Evolutionary conservation across 345 rosid genomes (phyloP).

Genomic region (Garcia nutans): DNA sequence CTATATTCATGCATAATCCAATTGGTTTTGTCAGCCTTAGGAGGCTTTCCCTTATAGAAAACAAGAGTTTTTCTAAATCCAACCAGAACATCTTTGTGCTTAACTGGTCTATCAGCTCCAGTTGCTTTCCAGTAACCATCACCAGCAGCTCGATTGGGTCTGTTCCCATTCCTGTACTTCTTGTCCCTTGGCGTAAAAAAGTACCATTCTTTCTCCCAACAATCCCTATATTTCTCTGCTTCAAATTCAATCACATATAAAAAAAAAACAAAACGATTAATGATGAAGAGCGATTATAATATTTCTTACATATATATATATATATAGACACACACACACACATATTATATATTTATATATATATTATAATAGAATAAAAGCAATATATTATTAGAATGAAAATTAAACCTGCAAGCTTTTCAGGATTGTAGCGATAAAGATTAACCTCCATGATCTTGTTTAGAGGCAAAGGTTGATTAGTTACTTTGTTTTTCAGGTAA

Average conservation of each 20-base stretch:
- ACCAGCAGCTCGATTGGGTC: conserved; percentile 27
- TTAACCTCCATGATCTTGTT: conserved; percentile 25
- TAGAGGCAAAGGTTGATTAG: conserved; percentile 12
- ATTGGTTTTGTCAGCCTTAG: conserved; percentile 19
- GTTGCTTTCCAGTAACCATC: conserved; percentile 37
- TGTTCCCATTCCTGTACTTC: conserved; percentile 23
- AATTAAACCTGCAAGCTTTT: conserved; percentile 17
- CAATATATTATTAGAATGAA: no score
- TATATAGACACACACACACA: no score
- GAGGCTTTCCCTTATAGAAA: conserved; percentile 27
- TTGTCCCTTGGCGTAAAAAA: conserved; percentile 26
- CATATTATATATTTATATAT: no score
- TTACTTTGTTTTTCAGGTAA: conserved; percentile 20
- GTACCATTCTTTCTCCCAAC: conserved; percentile 26
- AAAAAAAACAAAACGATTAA: no score
- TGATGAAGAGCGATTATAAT: no score
- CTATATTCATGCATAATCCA: conserved; percentile 37
- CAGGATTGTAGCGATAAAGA: conserved; percentile 19
- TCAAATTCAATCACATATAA: no score
- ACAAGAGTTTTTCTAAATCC: conserved; percentile 27
- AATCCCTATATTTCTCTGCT: background rate
- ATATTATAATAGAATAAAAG: no score
- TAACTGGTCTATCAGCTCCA: conserved; percentile 23
- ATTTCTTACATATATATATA: no score
- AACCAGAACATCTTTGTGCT: background rate